These are phyloP conservation scores for Glomus cerebriforme DNA, from an alignment of 192 early-diverging fungal genomes.

Conservation along the genomic window DNA sequence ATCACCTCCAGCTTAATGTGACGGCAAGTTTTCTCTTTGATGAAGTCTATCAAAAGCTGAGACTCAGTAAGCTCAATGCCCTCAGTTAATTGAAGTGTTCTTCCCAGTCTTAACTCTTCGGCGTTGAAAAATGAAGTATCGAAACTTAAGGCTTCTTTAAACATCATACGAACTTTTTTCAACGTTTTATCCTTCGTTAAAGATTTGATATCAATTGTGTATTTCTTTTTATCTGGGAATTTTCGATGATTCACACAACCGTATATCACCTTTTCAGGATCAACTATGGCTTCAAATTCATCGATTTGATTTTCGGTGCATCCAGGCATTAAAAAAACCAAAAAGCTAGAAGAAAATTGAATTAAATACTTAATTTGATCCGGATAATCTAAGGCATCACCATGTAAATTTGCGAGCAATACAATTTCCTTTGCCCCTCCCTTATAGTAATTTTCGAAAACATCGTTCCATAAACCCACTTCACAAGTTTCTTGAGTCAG, in stretches of 20 bases:
- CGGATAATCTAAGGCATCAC: constrained; percentile 28
- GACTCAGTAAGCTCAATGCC: constrained; percentile 7
- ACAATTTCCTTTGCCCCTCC: constrained; percentile 3
- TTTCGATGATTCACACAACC: background rate
- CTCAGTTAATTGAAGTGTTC: background rate
- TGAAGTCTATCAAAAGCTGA: constrained; percentile 6
- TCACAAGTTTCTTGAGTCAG: constrained; percentile 28
- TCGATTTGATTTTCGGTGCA: constrained; percentile 6
- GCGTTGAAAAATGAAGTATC: background rate
- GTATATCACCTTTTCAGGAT: background rate
- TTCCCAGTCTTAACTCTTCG: background rate
- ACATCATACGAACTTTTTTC: constrained; percentile 19
- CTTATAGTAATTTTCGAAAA: constrained; percentile 15
- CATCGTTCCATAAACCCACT: constrained; percentile 15
- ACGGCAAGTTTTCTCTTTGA: constrained; percentile 19
- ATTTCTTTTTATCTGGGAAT: background rate
- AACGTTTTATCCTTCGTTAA: constrained; percentile 26
- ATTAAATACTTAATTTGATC: constrained; percentile 20
- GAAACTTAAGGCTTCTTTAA: constrained; percentile 21
- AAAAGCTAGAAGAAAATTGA: constrained; percentile 21
- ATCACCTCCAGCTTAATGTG: constrained; percentile 11
- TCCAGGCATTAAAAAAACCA: no score
- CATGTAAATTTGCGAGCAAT: constrained; percentile 33
- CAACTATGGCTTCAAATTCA: background rate
- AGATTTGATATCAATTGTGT: background rate